Conservation (phyloP, 2,329 filamentous ascomycete species). For the Aureobasidium sp. region DNA sequence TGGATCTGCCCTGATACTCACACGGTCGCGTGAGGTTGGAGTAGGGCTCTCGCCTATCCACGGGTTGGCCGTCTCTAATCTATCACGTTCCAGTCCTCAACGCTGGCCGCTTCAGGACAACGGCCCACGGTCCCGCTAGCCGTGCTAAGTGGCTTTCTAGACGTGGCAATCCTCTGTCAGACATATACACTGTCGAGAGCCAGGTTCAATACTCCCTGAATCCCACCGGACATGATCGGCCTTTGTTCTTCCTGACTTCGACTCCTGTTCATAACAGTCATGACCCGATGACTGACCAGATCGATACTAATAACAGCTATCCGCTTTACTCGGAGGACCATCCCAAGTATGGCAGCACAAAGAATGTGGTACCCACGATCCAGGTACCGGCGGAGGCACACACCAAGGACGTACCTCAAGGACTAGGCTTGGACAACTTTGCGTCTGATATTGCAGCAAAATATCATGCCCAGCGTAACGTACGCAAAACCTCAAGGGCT, state of each 20-base stretch:
- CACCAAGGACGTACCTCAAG: slow-evolving; percentile 4
- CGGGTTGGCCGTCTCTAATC: neutral
- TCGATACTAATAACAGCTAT: slow-evolving; percentile 9
- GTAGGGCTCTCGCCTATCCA: neutral
- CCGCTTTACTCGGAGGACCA: slow-evolving; percentile 15
- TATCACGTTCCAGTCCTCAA: neutral
- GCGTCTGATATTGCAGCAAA: slow-evolving; percentile 1
- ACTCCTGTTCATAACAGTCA: neutral
- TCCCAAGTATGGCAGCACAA: slow-evolving; percentile 13
- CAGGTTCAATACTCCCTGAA: neutral
- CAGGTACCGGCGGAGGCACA: slow-evolving; percentile 3
- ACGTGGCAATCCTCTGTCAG: neutral
- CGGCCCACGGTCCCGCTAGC: neutral
- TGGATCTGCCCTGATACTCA: neutral
- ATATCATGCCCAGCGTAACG: neutral
- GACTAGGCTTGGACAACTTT: slow-evolving; percentile 9
- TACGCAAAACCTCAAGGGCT: neutral
- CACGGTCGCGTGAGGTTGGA: neutral
- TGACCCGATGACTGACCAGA: slow-evolving; percentile 11
- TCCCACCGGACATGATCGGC: neutral
- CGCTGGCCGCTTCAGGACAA: neutral
- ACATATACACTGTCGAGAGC: neutral
- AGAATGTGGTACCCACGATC: neutral
- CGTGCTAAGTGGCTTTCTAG: neutral
- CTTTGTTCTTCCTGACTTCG: neutral